A percentile compares a stretch with the other conserved stretches of the same genome.
Evolutionary conservation across 78 protist species (phyloP).

Genomic region (Trichosphaerium sp.): DNA sequence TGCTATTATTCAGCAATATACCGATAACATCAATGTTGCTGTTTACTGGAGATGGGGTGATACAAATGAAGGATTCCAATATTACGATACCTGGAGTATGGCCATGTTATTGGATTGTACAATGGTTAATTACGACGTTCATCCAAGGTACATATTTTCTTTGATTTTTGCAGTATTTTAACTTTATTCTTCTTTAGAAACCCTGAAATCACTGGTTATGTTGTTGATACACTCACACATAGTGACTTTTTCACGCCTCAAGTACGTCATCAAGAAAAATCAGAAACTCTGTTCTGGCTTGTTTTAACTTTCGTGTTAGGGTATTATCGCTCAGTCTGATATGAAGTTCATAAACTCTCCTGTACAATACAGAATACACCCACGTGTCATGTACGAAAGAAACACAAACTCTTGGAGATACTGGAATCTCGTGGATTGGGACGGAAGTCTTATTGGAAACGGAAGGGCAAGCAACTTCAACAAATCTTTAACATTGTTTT

Average conservation of each 20-base stretch:
- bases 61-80: conserved; percentile 70
- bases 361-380: no score
- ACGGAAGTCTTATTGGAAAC: not conserved
- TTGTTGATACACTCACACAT: conserved; percentile 54
- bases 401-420: conserved; percentile 17
- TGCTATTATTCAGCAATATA: no score
- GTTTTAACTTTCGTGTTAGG: conserved; percentile 11
- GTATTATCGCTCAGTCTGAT: no score
- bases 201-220: not conserved
- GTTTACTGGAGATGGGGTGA: no score
- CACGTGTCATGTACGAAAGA: no score
- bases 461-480: not conserved
- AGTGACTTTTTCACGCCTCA: conserved; percentile 42
- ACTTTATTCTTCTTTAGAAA: no score
- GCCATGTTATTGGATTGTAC: conserved; percentile 30
- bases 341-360: no score
- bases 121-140: conserved; percentile 10
- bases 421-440: conserved; percentile 36
- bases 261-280: conserved; percentile 15
- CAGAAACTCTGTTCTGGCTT: not conserved
- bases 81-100: conserved; percentile 41
- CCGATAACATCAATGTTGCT: no score
- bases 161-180: conserved; percentile 6
- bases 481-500: not conserved
- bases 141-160: not conserved